Percentiles rank a stretch among this genome's conserved stretches.
phyloP scores from a whole-genome alignment of 352 stramenopile genomes.

The Globisporangium spinosum region DNA sequence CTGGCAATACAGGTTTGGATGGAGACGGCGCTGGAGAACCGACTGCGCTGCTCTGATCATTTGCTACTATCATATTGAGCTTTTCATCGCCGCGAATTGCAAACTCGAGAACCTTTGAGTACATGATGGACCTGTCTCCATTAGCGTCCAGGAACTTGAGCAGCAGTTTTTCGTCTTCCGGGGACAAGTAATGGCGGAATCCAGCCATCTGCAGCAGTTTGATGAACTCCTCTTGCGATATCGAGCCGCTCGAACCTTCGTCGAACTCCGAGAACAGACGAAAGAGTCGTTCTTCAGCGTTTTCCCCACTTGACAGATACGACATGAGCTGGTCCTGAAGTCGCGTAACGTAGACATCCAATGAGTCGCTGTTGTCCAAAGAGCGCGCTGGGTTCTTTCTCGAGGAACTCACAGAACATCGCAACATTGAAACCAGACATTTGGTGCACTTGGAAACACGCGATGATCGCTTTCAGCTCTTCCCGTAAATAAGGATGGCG shows the following conservation, averaged over 20 bases:
- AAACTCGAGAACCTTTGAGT: conserved; percentile 68
- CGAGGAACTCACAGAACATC: conserved; percentile 53
- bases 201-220: conserved; percentile 61
- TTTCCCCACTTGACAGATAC: conserved; percentile 56
- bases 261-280: conserved; percentile 57
- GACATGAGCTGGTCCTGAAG: conserved; percentile 53
- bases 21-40: conserved; percentile 17
- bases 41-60: not conserved
- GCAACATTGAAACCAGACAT: conserved; percentile 44
- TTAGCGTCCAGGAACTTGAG: conserved; percentile 71
- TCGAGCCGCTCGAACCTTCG: conserved; percentile 42
- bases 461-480: conserved; percentile 54
- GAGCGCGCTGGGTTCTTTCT: conserved; percentile 42
- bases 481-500: conserved; percentile 68
- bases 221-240: conserved; percentile 64
- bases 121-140: conserved; percentile 56
- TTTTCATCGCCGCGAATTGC: conserved; percentile 39
- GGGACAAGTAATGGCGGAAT: conserved; percentile 49
- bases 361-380: conserved; percentile 34
- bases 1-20: conserved; percentile 13
- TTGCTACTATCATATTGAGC: conserved; percentile 22
- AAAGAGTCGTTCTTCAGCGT: conserved; percentile 40
- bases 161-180: conserved; percentile 61
- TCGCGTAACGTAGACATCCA: conserved; percentile 56
- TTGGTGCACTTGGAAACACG: conserved; percentile 45